Conservation (phyloP, 805 yeast species). For the Pichia californica region DNA sequence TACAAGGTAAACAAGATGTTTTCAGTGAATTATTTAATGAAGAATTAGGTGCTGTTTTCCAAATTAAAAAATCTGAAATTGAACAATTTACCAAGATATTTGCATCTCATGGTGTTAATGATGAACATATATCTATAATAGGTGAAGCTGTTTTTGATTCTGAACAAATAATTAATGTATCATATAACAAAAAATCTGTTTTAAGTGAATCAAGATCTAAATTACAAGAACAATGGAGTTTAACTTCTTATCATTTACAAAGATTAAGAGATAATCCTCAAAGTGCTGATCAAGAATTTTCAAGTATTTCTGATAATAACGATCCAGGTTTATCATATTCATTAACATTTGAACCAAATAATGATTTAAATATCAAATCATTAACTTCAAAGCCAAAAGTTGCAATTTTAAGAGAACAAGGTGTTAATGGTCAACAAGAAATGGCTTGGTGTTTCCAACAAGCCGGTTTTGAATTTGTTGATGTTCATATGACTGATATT, state of each 20-base stretch:
- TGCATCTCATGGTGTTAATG: constrained; percentile 49
- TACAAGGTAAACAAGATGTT: constrained; percentile 30
- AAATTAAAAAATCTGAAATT: constrained; percentile 50
- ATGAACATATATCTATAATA: constrained; percentile 48
- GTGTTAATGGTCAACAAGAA: constrained; percentile 96
- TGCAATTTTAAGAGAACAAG: constrained; percentile 96
- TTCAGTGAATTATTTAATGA: constrained; percentile 73
- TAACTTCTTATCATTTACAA: constrained; percentile 87
- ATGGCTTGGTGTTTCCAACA: constrained; percentile 96
- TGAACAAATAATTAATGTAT: constrained; percentile 41
- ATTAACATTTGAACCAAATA: constrained; percentile 60
- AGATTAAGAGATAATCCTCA: constrained; percentile 90
- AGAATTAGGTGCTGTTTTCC: constrained; percentile 96
- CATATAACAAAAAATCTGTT: constrained; percentile 39
- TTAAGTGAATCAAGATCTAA: constrained; percentile 54
- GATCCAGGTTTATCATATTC: constrained; percentile 89
- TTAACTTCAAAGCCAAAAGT: constrained; percentile 64
- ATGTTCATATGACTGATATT: constrained; percentile 95
- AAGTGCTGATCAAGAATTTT: constrained; percentile 81
- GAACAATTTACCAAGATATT: constrained; percentile 52
- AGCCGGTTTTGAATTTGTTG: constrained; percentile 92
- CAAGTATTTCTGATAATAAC: constrained; percentile 62
- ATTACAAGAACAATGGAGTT: constrained; percentile 79
- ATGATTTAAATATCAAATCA: constrained; percentile 37
- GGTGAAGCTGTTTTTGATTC: constrained; percentile 59